Evolutionary conservation across 352 stramenopile genomes (phyloP).

Genomic region (Globisporangium splendens): DNA sequence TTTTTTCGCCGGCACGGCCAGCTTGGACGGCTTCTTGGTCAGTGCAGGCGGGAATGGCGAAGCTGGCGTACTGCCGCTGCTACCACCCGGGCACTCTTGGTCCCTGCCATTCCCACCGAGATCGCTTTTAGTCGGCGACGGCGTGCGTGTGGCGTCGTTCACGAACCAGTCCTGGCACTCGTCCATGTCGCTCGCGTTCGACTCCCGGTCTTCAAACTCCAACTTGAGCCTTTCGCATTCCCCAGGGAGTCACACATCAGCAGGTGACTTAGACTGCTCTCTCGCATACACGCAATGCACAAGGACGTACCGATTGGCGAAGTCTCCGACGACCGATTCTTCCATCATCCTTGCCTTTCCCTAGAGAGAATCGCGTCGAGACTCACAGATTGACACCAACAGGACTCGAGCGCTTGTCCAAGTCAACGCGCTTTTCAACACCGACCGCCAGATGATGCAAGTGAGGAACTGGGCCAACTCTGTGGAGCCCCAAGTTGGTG

Average conservation of each 20-base stretch:
- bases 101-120: slow-evolving; percentile 5
- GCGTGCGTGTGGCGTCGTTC: slow-evolving; percentile 47
- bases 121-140: slow-evolving; percentile 27
- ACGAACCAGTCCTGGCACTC: slow-evolving; percentile 82
- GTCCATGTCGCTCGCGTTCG: slow-evolving; percentile 43
- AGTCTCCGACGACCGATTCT: slow-evolving; percentile 49
- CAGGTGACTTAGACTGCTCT: too few relatives aligned
- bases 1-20: slow-evolving; percentile 16
- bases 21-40: slow-evolving; percentile 14
- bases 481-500: too few relatives aligned
- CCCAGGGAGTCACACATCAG: neutral
- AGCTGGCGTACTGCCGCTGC: neutral
- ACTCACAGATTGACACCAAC: neutral
- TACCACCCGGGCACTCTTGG: neutral
- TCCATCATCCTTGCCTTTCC: slow-evolving; percentile 35
- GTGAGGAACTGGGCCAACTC: neutral
- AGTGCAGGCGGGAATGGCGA: neutral
- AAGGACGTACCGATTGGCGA: slow-evolving; percentile 41
- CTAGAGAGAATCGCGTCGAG: neutral
- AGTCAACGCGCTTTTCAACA: slow-evolving; percentile 1
- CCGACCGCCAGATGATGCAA: neutral
- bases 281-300: neutral
- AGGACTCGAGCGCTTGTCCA: too few relatives aligned
- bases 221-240: slow-evolving; percentile 30
- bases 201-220: slow-evolving; percentile 66